These are phyloP conservation scores for Pseudogymnoascus sp. DNA, from an alignment of 2,329 filamentous ascomycete genomes.

Conservation along the genomic window DNA sequence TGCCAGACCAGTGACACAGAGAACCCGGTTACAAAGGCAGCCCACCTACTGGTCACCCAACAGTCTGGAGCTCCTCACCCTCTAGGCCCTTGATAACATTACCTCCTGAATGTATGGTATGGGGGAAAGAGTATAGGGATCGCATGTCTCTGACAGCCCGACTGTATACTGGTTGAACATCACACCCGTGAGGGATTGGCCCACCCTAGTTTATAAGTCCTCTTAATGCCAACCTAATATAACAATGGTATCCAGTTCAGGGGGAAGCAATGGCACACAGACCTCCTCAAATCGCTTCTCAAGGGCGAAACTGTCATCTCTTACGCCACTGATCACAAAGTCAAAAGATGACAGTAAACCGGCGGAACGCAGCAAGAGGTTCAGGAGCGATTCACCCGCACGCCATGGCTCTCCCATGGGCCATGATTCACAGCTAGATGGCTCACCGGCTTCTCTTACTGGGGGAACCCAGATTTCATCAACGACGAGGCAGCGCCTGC, in stretches of 20 bases:
- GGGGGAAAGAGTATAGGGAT: not conserved
- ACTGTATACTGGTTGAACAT: conserved; percentile 2
- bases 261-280: not conserved
- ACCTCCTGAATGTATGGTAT: not conserved
- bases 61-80: not conserved
- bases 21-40: not conserved
- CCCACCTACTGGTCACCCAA: not conserved
- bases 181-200: conserved; percentile 1
- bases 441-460: not conserved
- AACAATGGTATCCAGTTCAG: conserved; percentile 10
- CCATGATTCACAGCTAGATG: not conserved
- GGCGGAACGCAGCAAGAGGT: not conserved
- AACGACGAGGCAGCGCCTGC: conserved; percentile 13
- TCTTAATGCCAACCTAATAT: conserved; percentile 7
- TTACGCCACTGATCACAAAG: not conserved
- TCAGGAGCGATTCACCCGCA: not conserved
- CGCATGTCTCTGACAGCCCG: not conserved
- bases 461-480: not conserved
- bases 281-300: conserved; percentile 6
- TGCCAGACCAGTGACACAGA: not conserved
- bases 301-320: not conserved
- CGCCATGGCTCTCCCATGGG: conserved; percentile 2
- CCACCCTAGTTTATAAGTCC: not conserved
- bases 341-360: not conserved
- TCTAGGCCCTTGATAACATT: not conserved